A percentile compares a stretch with the other conserved stretches of the same genome.
Evolutionary conservation across 2,329 filamentous ascomycete species (phyloP).

Genomic region (Ceratocystis papillata): DNA sequence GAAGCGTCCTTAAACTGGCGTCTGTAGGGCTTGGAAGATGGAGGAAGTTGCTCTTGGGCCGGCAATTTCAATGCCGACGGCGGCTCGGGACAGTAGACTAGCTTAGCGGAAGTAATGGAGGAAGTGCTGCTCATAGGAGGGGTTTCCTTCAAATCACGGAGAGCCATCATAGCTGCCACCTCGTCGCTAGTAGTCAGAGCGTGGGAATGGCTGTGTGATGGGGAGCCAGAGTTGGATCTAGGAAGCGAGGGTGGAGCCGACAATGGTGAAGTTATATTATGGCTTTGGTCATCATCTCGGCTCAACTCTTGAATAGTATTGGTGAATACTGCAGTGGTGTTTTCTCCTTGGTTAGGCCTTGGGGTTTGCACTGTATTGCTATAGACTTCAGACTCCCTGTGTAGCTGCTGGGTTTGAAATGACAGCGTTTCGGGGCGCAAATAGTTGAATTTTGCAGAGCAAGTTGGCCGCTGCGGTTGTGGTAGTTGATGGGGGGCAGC

Average conservation of each 20-base stretch:
- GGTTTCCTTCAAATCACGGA: slow-evolving; percentile 22
- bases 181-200: slow-evolving; percentile 22
- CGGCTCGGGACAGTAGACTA: slow-evolving; percentile 20
- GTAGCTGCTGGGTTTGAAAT: neutral
- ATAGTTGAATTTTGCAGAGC: neutral
- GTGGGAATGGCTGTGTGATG: slow-evolving; percentile 18
- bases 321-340: neutral
- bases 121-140: neutral
- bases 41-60: neutral
- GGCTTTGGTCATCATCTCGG: neutral
- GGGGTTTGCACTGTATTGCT: neutral
- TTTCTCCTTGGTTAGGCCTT: neutral
- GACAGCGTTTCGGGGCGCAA: neutral
- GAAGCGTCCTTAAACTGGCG: slow-evolving; percentile 18
- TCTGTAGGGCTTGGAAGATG: slow-evolving; percentile 15
- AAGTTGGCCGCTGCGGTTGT: neutral
- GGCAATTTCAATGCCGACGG: slow-evolving; percentile 10
- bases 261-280: slow-evolving; percentile 17
- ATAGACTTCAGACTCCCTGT: neutral
- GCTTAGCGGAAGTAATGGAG: neutral
- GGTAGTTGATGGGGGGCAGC: neutral
- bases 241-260: slow-evolving; percentile 14
- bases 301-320: neutral
- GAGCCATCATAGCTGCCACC: slow-evolving; percentile 22
- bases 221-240: slow-evolving; percentile 8